Conservation (phyloP, 176 grass and related monocot species). For the Oryza australiensis region DNA sequence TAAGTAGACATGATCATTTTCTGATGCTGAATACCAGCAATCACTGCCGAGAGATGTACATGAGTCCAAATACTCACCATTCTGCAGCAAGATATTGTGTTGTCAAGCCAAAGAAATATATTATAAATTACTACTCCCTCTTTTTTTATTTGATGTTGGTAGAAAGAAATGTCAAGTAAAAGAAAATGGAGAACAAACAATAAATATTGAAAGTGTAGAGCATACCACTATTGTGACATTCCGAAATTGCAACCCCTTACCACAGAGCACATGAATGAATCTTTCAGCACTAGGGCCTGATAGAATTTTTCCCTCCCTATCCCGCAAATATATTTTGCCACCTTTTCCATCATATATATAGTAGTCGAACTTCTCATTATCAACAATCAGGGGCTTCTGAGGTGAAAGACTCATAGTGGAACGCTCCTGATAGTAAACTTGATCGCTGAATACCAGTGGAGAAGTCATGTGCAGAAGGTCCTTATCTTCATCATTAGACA, state of each 20-base stretch:
- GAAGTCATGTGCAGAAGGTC: slow-evolving; percentile 57
- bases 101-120: slow-evolving; percentile 32
- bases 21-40: slow-evolving; percentile 89
- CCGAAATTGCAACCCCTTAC: slow-evolving; percentile 78
- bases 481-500: slow-evolving; percentile 81
- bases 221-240: slow-evolving; percentile 93
- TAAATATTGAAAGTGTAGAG: slow-evolving; percentile 33
- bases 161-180: too few species aligned
- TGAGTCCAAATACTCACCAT: slow-evolving; percentile 93
- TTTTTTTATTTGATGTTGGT: too few species aligned
- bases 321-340: slow-evolving; percentile 81
- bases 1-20: slow-evolving; percentile 72
- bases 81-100: slow-evolving; percentile 53
- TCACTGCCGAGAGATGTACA: slow-evolving; percentile 79
- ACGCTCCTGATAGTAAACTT: slow-evolving; percentile 67
- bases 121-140: background rate
- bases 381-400: slow-evolving; percentile 84
- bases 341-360: slow-evolving; percentile 95
- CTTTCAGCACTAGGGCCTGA: slow-evolving; percentile 63
- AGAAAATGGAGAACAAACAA: background rate
- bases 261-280: slow-evolving; percentile 76
- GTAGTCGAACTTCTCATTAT: slow-evolving; percentile 84
- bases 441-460: slow-evolving; percentile 69
- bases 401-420: slow-evolving; percentile 72
- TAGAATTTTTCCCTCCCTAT: slow-evolving; percentile 66